Evolutionary conservation across 1,284 basidiomycete species (phyloP), one percentile per base, ranked within the genome.

Genomic region (Ceratobasidium sp.): DNA sequence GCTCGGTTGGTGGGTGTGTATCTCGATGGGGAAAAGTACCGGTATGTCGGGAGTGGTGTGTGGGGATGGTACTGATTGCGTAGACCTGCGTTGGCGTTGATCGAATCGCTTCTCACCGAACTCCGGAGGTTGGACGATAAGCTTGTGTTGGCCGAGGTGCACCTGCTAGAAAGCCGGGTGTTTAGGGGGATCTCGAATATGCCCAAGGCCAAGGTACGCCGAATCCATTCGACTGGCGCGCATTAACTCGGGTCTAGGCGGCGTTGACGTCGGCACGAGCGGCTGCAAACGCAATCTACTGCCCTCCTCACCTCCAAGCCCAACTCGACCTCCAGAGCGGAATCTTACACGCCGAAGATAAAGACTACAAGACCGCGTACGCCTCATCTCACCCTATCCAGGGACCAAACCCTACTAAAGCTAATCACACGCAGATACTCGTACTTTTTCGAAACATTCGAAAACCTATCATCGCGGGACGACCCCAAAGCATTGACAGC

Each of bases 391-490:
- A 8, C 38, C 38, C 38, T 8, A 8, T 40, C 38, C 38, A 8
- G n/a, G n/a, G n/a, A n/a, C n/a, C n/a, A n/a, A n/a, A n/a, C n/a
- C n/a, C n/a, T n/a, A n/a, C n/a, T n/a, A 20, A 22, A 10, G 58
- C 52, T 73, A 12, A 42, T 42, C 35, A 10, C 34, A 22, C 12
- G 15, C 72, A 79, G 80, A 13, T 98, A 98, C 78, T 96, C 94
- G 0, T 99, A 99, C 82, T 98, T 98, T 80, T 96, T 94, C 75
- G 96, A 99, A 80, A 91, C 94, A 1, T 96, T 98, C 73, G 96
- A 99, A 78, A 89, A 85, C 73, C 76, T 91, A 72, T 85, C 73
- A 0, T 75, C 84, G 3, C 86, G 90, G 75, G 94, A 93, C 1
- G 90, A 93, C 72, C 88, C 91, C 1, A 74, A 73, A 57, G 87